These are phyloP conservation scores for Naegleria gruberi DNA, from an alignment of 208 protist species.

Conservation along the genomic window DNA sequence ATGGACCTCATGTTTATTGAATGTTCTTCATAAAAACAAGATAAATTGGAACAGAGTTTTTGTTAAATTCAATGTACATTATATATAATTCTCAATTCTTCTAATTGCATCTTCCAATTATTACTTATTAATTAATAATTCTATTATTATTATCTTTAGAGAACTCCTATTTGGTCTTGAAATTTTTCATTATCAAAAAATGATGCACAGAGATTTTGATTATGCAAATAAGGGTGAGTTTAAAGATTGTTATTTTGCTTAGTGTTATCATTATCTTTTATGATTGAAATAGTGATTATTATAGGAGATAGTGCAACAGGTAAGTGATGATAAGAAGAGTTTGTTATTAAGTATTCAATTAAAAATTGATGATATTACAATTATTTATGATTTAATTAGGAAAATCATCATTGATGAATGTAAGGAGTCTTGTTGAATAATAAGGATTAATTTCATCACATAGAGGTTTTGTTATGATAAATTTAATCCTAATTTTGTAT, in stretches of 20 bases:
- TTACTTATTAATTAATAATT: too few species aligned
- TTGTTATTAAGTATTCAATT: too few species aligned
- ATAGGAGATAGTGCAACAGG: not conserved
- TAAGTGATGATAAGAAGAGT: not conserved
- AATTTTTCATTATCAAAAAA: not conserved
- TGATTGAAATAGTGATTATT: not conserved
- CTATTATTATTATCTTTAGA: too few species aligned
- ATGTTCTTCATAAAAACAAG: too few species aligned
- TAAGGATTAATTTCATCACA: not conserved
- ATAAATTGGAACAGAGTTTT: too few species aligned
- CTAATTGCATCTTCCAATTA: too few species aligned
- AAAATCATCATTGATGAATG: not conserved
- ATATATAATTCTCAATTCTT: too few species aligned
- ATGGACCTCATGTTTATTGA: too few species aligned
- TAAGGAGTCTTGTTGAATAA: not conserved
- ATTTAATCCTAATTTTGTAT: not conserved
- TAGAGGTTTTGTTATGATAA: not conserved
- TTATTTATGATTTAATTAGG: not conserved
- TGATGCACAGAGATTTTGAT: not conserved
- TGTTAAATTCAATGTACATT: too few species aligned
- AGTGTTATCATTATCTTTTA: not conserved
- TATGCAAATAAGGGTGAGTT: not conserved
- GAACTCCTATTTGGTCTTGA: too few species aligned
- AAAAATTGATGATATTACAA: not conserved
- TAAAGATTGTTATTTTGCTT: not conserved